Conservation (phyloP, 2,329 filamentous ascomycete genomes). For the Exophiala sideris region DNA sequence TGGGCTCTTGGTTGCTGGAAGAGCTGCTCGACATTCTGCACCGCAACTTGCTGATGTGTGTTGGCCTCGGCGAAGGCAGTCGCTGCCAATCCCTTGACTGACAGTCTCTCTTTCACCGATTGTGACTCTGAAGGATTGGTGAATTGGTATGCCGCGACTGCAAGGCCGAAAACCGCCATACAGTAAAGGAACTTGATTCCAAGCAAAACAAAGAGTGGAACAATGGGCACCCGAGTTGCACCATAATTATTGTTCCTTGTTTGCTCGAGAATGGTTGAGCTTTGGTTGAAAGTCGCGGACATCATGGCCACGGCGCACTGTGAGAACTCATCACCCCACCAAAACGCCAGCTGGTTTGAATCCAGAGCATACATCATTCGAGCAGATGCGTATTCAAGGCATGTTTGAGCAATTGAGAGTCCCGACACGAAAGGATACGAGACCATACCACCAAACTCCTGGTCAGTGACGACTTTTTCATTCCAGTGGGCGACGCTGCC, state of each 20-base stretch:
- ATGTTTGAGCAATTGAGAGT: not conserved
- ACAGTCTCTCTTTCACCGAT: not conserved
- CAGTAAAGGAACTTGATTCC: conserved; percentile 1
- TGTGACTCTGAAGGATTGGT: not conserved
- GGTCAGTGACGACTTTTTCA: not conserved
- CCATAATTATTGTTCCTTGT: not conserved
- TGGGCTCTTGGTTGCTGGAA: not conserved
- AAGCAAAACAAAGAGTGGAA: not conserved
- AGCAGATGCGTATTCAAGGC: not conserved
- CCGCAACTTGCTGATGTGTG: not conserved
- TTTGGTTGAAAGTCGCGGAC: not conserved
- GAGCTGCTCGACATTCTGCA: conserved; percentile 3
- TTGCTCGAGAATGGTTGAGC: not conserved
- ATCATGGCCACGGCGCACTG: not conserved
- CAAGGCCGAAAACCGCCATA: not conserved
- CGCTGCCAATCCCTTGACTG: not conserved
- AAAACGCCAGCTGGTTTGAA: not conserved
- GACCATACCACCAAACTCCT: not conserved
- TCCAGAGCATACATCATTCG: not conserved
- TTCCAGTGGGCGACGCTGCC: not conserved
- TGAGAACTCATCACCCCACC: not conserved
- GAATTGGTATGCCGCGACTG: not conserved
- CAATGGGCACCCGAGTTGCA: conserved; percentile 1
- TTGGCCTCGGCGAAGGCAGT: not conserved
- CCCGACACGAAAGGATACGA: conserved; percentile 2